Conservation (phyloP, 2,329 filamentous ascomycete genomes). For the Arthroderma sp. region DNA sequence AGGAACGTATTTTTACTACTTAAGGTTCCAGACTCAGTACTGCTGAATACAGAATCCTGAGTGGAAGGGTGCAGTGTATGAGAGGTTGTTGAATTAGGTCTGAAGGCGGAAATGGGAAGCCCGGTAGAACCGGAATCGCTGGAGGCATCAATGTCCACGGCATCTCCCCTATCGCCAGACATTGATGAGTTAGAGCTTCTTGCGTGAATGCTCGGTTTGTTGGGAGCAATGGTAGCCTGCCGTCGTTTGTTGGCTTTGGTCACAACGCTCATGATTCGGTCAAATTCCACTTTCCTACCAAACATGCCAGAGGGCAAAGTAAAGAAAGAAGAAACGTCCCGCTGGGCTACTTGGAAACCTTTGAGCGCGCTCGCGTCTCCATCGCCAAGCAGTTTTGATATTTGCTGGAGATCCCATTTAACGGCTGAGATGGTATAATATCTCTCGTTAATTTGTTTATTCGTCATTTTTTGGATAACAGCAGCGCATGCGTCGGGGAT, state of each 20-base stretch:
- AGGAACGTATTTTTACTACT: slow-evolving; percentile 21
- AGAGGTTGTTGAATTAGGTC: slow-evolving; percentile 27
- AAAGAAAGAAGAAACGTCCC: slow-evolving; percentile 86
- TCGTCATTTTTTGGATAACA: slow-evolving; percentile 84
- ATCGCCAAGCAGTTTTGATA: slow-evolving; percentile 61
- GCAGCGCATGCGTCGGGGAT: slow-evolving; percentile 69
- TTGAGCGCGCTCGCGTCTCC: slow-evolving; percentile 61
- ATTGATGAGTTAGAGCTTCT: slow-evolving; percentile 44
- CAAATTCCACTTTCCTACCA: slow-evolving; percentile 61
- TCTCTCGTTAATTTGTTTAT: slow-evolving; percentile 73
- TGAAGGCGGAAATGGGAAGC: slow-evolving; percentile 21
- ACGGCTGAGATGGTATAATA: slow-evolving; percentile 84
- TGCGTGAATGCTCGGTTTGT: slow-evolving; percentile 27
- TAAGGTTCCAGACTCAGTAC: slow-evolving; percentile 25
- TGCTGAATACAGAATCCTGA: slow-evolving; percentile 27
- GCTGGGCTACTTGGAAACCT: slow-evolving; percentile 64
- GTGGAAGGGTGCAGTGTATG: slow-evolving; percentile 19
- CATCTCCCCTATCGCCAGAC: slow-evolving; percentile 40
- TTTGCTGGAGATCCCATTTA: slow-evolving; percentile 63
- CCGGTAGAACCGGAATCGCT: slow-evolving; percentile 42
- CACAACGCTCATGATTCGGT: slow-evolving; percentile 60
- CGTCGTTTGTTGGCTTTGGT: slow-evolving; percentile 63
- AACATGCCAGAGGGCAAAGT: slow-evolving; percentile 72
- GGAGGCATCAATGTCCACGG: slow-evolving; percentile 42
- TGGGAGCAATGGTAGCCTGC: slow-evolving; percentile 24